Conservation (phyloP, 345 rosid genomes). For the Acer yangbiense region DNA sequence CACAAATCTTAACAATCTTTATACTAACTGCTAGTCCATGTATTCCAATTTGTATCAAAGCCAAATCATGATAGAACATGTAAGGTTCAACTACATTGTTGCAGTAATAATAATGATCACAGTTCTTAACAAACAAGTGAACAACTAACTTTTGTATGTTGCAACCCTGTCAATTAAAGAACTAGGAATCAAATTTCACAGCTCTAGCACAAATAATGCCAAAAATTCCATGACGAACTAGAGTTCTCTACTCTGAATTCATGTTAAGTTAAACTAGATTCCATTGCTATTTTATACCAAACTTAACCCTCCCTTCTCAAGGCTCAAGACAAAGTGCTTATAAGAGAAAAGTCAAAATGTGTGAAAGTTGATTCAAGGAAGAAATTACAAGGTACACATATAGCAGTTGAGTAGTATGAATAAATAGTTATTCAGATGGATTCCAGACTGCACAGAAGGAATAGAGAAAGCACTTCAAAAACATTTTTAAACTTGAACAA, state of each 20-base stretch:
- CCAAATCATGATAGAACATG: not conserved
- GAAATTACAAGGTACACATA: not conserved
- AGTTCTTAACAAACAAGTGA: conserved; percentile 1
- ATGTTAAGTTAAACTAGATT: not conserved
- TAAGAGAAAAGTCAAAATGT: not conserved
- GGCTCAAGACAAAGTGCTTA: not conserved
- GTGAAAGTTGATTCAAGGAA: not conserved
- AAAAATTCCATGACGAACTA: not conserved
- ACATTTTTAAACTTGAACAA: not conserved
- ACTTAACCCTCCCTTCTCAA: not conserved
- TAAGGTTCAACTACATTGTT: not conserved
- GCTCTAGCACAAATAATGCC: not conserved
- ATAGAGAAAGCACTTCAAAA: not conserved
- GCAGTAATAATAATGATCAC: not conserved
- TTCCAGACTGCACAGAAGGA: not conserved
- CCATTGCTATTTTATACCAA: not conserved
- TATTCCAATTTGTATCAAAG: not conserved
- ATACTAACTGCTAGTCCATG: not conserved
- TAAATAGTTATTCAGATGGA: not conserved
- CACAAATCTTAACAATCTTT: not conserved
- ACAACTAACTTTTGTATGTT: not conserved
- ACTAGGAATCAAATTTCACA: not conserved
- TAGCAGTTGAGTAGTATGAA: not conserved
- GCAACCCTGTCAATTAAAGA: not conserved
- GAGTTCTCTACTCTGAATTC: not conserved